phyloP scores from a whole-genome alignment of 352 stramenopile genomes.

The Phytophthora colocasiae region DNA sequence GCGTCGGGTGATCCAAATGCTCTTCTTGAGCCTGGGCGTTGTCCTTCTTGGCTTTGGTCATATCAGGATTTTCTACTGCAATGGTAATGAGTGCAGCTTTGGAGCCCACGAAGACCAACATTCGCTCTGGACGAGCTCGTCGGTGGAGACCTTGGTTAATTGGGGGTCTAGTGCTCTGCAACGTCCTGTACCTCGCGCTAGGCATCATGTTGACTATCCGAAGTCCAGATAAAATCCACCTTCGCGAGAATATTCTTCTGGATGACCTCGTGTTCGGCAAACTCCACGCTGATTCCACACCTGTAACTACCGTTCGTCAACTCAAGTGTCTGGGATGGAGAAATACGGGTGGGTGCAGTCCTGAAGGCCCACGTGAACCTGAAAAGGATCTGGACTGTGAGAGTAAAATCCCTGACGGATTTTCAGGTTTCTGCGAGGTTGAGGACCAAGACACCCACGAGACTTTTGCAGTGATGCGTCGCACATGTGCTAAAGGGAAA shows the following conservation, averaged over 20 bases:
- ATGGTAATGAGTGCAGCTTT: neutral
- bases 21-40: no score
- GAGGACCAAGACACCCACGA: neutral
- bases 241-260: slow-evolving; percentile 1
- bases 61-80: neutral
- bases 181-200: slow-evolving; percentile 5
- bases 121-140: neutral
- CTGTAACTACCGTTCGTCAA: neutral
- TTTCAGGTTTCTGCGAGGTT: neutral
- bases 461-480: neutral
- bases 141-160: slow-evolving; percentile 9
- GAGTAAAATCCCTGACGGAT: slow-evolving; percentile 1
- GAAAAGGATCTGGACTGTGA: slow-evolving; percentile 49
- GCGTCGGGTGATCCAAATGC: no score
- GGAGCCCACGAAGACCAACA: neutral
- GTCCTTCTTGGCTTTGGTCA: no score
- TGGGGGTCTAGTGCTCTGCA: neutral
- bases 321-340: slow-evolving; percentile 64
- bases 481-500: neutral
- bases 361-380: slow-evolving; percentile 43
- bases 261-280: slow-evolving; percentile 4
- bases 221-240: neutral
- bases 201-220: slow-evolving; percentile 1
- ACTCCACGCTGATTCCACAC: neutral
- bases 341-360: slow-evolving; percentile 48